A percentile compares a stretch with the other conserved stretches of the same genome.
Conservation (phyloP, 345 rosid genomes). For the Eucalyptus leucophloia region DNA sequence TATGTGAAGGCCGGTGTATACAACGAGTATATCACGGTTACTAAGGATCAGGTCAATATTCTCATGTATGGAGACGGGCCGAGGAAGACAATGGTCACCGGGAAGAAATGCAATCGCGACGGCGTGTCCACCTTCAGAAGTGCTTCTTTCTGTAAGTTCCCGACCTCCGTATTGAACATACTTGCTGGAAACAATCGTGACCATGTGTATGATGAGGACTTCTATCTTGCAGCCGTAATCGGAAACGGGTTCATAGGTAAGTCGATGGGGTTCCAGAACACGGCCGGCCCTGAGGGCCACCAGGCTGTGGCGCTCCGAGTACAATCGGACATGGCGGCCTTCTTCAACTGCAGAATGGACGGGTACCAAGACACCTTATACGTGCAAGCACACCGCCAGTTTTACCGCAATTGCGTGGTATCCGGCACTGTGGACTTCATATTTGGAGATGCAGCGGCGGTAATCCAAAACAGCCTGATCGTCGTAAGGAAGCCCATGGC, state of each 20-base stretch:
- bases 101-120: conserved; percentile 19
- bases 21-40: conserved; percentile 24
- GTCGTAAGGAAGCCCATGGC: conserved; percentile 32
- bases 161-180: no score
- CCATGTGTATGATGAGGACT: not conserved
- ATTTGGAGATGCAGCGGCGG: conserved; percentile 22
- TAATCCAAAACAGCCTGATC: conserved; percentile 41
- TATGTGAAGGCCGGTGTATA: conserved; percentile 65
- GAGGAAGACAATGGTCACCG: conserved; percentile 43
- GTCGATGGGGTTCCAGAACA: conserved; percentile 46
- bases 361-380: conserved; percentile 44
- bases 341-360: conserved; percentile 47
- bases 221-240: conserved; percentile 14
- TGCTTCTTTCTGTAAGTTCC: conserved; percentile 28
- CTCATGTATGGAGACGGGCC: conserved; percentile 75
- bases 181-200: not conserved
- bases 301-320: conserved; percentile 49
- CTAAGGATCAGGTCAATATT: conserved; percentile 34
- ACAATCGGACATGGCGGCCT: conserved; percentile 24
- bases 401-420: conserved; percentile 42
- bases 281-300: conserved; percentile 38
- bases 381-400: conserved; percentile 34
- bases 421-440: conserved; percentile 53
- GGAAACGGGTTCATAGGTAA: conserved; percentile 29
- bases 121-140: conserved; percentile 34